Percentiles rank a stretch among this genome's conserved stretches.
These are phyloP conservation scores for Hydnum rufescens DNA, from an alignment of 768 basidiomycete species.

Conservation along the genomic window DNA sequence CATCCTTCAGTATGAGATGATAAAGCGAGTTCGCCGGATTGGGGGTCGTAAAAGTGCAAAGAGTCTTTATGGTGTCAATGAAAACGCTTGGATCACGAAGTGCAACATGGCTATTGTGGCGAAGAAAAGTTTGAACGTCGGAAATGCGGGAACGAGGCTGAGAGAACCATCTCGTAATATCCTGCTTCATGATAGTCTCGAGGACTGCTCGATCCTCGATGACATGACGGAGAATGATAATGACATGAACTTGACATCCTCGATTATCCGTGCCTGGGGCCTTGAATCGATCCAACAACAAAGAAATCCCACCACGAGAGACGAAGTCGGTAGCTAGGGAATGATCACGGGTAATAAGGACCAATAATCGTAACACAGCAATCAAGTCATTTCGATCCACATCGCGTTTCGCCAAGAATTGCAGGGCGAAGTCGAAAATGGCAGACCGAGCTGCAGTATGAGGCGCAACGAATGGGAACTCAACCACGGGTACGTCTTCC, in stretches of 20 bases:
- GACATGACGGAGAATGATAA: constrained; percentile 78
- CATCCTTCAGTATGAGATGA: constrained; percentile 33
- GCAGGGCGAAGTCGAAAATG: constrained; percentile 58
- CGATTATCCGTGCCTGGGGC: constrained; percentile 30
- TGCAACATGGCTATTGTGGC: constrained; percentile 56
- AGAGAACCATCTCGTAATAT: constrained; percentile 62
- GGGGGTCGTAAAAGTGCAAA: constrained; percentile 56
- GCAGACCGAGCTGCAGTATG: constrained; percentile 40
- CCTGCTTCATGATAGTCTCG: constrained; percentile 56
- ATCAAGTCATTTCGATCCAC: constrained; percentile 67
- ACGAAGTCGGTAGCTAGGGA: constrained; percentile 46
- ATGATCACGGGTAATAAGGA: constrained; percentile 62
- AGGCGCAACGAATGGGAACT: constrained; percentile 30
- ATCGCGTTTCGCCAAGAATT: constrained; percentile 41
- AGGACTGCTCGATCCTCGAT: constrained; percentile 57
- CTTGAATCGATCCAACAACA: constrained; percentile 47
- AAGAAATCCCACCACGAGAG: constrained; percentile 37
- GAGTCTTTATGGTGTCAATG: constrained; percentile 45
- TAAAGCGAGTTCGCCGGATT: constrained; percentile 26
- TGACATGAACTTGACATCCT: constrained; percentile 65
- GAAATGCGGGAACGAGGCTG: constrained; percentile 37
- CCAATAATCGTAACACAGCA: constrained; percentile 62
- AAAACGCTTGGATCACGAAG: constrained; percentile 64
- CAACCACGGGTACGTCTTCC: constrained; percentile 24
- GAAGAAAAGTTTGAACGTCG: constrained; percentile 55